phyloP scores from a whole-genome alignment of 129 eudicot genomes.

The Centrapalus pauciflorus region DNA sequence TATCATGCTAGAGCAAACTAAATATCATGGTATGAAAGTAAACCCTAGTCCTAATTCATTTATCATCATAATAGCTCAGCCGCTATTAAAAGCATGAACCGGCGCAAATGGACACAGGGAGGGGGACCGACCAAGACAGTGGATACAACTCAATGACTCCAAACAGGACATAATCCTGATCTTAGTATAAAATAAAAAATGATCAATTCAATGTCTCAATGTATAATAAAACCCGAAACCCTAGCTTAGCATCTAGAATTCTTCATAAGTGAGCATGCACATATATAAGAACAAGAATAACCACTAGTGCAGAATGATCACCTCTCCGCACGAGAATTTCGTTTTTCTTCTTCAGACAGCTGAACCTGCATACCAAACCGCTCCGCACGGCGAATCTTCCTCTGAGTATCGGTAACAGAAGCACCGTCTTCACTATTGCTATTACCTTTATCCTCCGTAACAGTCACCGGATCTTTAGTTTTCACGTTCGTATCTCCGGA shows the following conservation, averaged over 20 bases:
- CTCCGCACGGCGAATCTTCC: slow-evolving; percentile 87
- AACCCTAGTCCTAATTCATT: slow-evolving; percentile 1
- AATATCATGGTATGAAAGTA: not conserved
- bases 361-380: slow-evolving; percentile 86
- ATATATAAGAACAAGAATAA: not conserved
- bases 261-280: not conserved
- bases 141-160: not conserved
- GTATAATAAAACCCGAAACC: not conserved
- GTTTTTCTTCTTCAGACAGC: slow-evolving; percentile 78
- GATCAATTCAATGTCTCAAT: no score
- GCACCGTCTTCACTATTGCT: slow-evolving; percentile 24
- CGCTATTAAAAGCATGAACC: not conserved
- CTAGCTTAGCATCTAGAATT: not conserved
- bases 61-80: not conserved
- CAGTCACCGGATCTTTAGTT: slow-evolving; percentile 23
- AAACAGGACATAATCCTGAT: no score
- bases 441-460: not conserved
- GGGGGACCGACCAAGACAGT: not conserved
- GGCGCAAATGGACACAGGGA: not conserved
- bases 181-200: no score
- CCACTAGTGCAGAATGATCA: not conserved
- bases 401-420: slow-evolving; percentile 43
- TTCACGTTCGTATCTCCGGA: slow-evolving; percentile 33
- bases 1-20: no score
- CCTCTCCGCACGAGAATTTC: slow-evolving; percentile 96